Evolutionary conservation across 768 basidiomycete species (phyloP), one percentile per base, ranked within the genome.

Genomic region (Chalciporus piperatus): DNA sequence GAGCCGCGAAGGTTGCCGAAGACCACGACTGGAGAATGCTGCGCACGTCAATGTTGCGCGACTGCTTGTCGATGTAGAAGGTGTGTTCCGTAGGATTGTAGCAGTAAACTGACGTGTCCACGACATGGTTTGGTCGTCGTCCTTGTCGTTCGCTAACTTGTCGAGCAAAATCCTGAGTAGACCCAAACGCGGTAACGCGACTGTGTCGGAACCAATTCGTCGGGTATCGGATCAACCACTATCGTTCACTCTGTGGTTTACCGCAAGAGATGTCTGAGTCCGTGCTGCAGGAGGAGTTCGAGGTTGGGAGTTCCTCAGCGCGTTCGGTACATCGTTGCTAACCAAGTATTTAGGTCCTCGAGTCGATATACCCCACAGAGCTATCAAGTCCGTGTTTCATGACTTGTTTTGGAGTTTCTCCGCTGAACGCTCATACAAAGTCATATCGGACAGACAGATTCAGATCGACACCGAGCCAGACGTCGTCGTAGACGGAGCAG

Each of bases 321-420:
- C 37, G 43, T 41, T 19, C 39, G 27, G 25, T 41, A 44, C 49
- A 38, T 37, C 47, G 27, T 56, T 43, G 45, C 58, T 48, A 55
- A 55, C 47, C 46, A 20, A 45, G 53, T 51, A 27, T 17, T n/a
- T 62, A 96, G 89, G 93, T 97, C 23, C 80, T 98, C 59, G 93
- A 96, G 73, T 87, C 92, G 3, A 98, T 98, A 68, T 98, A 96
- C 69, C 92, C 96, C 5, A 87, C 91, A 58, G 96, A 98, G 70
- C 75, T 97, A 51, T 80, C 87, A 63, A 89, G 95, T 97, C 74
- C 66, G 93, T 89, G 57, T 59, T 61, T 59, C 62, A 64, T 62
- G 65, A 61, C 54, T 56, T 65, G 59, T 61, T 59, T 57, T 59
- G 58, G 56, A 45, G 58, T 63, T 64, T 55, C 49, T 64, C 63